Evolutionary conservation across 1,139 yeast genomes (phyloP).

Genomic region (Suhomyces anneliseae): DNA sequence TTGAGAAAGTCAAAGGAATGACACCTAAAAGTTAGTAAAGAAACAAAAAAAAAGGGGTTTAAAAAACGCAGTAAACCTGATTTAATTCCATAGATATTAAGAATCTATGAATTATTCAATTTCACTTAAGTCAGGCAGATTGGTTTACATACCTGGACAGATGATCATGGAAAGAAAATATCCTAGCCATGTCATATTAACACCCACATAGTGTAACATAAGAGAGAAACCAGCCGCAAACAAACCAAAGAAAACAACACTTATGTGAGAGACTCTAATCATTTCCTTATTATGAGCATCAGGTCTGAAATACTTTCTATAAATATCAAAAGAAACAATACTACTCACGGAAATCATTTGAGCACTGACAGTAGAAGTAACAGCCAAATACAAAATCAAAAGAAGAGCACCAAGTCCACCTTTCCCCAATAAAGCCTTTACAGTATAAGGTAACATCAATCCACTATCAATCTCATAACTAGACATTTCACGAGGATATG

Average conservation of each 20-base stretch:
- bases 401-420: slow-evolving; percentile 32
- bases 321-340: slow-evolving; percentile 32
- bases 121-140: neutral
- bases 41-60: neutral
- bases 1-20: slow-evolving; percentile 32
- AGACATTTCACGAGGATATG: slow-evolving; percentile 31
- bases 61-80: no score
- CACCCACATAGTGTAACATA: slow-evolving; percentile 34
- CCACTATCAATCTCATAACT: slow-evolving; percentile 28
- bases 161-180: slow-evolving; percentile 36
- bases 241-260: slow-evolving; percentile 31
- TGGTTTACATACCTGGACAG: slow-evolving; percentile 26
- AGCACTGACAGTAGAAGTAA: slow-evolving; percentile 34
- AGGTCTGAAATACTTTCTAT: slow-evolving; percentile 29
- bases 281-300: slow-evolving; percentile 27
- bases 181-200: slow-evolving; percentile 36
- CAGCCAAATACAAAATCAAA: slow-evolving; percentile 30
- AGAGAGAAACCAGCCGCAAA: slow-evolving; percentile 31
- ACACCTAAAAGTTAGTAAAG: slow-evolving; percentile 14
- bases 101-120: no score
- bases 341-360: slow-evolving; percentile 34
- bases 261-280: slow-evolving; percentile 29
- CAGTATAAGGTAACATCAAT: slow-evolving; percentile 28
- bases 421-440: slow-evolving; percentile 29
- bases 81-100: no score